These are phyloP conservation scores for Sechiopsis laciniata DNA, from an alignment of 306 rosid species.

Conservation along the genomic window DNA sequence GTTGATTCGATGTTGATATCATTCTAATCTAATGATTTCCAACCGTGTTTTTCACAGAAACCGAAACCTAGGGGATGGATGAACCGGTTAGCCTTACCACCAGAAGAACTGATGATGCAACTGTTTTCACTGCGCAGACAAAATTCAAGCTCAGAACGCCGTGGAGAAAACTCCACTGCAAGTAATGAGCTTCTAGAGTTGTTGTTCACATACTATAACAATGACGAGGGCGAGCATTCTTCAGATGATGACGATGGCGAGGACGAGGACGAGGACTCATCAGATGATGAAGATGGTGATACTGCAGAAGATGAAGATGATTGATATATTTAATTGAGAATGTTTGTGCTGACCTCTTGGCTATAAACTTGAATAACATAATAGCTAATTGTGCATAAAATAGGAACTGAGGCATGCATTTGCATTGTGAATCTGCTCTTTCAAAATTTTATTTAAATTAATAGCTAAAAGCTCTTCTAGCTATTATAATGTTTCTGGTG, in stretches of 20 bases:
- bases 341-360: conserved; percentile 3
- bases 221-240: no score
- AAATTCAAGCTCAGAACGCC: conserved; percentile 36
- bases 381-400: conserved; percentile 41
- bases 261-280: conserved; percentile 25
- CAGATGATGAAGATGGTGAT: conserved; percentile 40
- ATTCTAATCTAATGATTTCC: conserved; percentile 32
- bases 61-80: conserved; percentile 72
- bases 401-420: background rate
- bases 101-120: conserved; percentile 59
- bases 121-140: conserved; percentile 55
- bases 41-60: conserved; percentile 61
- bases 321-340: conserved; percentile 37
- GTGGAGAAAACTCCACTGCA: conserved; percentile 32
- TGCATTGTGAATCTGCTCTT: background rate
- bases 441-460: background rate
- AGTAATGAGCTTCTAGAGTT: conserved; percentile 49
- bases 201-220: background rate
- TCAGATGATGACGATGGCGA: no score
- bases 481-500: background rate
- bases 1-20: conserved; percentile 36
- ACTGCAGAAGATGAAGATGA: conserved; percentile 42
- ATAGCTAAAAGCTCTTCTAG: background rate
- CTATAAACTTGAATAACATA: conserved; percentile 23
- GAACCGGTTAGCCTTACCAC: conserved; percentile 50